Base-by-base conservation (phyloP, 176 grass and related monocot species). In the Triticum urartu region DNA sequence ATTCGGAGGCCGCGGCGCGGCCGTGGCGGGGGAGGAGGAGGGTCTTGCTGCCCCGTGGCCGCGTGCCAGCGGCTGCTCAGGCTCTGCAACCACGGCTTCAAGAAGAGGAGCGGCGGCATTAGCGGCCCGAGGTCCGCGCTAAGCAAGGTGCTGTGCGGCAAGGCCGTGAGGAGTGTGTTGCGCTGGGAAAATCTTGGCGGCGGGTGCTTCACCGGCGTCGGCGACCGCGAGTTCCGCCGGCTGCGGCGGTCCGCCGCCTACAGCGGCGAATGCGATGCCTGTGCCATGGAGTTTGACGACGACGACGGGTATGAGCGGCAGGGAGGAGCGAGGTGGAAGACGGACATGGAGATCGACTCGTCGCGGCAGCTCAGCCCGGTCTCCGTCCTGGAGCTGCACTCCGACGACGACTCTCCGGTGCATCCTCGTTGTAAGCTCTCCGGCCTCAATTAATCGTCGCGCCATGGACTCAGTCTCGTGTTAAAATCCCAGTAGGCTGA, bases 321-420 rank as follows among this genome's bases (percentile, higher is more conserved):
- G 5, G 54, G 54, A n/a, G 39, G 73, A 25, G 38, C 78, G 64
- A 60, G 81, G 67, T 72, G 89, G 90, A 83, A 86, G 88, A 62
- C 25, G 4, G 67, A 61, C 35, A 90, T 89, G 88, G 91, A 81
- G 77, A 47, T 87, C 26, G 86, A 83, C 81, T 72, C 78, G 30
- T 92, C 90, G 33, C 78, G 88, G 75, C 96, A 98, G 86, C 96
- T 91, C 34, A 99, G 97, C 85, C 94, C 97, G 63, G 83, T 99
- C 39, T 99, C 97, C 28, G 94, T 99, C 30, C 89, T 99, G 38
- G 97, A 97, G n/a, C 80, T 89, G 60, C 94, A 68, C 40, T 94
- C 87, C 15, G 89, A 91, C 77, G 87, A 88, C 28, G 93, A 80
- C 1, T 93, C 84, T 36, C 86, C 91, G 0, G 64, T 38, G 30